phyloP scores from a whole-genome alignment of 768 basidiomycete genomes.

The Pleurotus giganteus region DNA sequence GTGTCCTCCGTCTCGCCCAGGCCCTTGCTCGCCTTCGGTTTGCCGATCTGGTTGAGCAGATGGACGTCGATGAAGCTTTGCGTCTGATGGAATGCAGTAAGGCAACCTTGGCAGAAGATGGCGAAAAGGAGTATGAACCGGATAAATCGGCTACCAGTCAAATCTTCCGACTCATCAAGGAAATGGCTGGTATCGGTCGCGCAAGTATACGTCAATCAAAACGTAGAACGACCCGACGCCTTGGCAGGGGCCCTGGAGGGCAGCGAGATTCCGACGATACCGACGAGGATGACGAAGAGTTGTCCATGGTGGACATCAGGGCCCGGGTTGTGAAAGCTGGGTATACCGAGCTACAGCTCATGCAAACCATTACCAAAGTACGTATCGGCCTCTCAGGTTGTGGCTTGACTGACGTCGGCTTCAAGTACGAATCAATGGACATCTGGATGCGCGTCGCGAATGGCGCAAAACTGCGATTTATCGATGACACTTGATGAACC shows the following conservation, averaged over 20 bases:
- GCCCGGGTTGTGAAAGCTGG: conserved; percentile 82
- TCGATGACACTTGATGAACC: conserved; percentile 23
- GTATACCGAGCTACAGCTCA: conserved; percentile 88
- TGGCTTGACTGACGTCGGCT: conserved; percentile 5
- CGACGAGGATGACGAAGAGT: conserved; percentile 63
- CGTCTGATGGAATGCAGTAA: conserved; percentile 97
- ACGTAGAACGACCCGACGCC: conserved; percentile 44
- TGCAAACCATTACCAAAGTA: conserved; percentile 81
- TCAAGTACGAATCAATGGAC: conserved; percentile 84
- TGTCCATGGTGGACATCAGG: conserved; percentile 86
- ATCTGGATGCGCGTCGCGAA: conserved; percentile 83
- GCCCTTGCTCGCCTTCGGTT: conserved; percentile 91
- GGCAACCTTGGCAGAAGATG: conserved; percentile 82
- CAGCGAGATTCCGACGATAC: conserved; percentile 74
- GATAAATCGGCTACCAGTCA: conserved; percentile 81
- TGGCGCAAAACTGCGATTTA: conserved; percentile 76
- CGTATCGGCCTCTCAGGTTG: conserved; percentile 24
- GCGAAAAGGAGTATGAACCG: conserved; percentile 61
- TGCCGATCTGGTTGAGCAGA: conserved; percentile 72
- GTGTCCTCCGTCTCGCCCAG: conserved; percentile 91
- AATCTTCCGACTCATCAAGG: conserved; percentile 89
- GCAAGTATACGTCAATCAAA: conserved; percentile 25
- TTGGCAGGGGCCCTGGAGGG: conserved; percentile 69
- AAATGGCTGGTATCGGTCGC: conserved; percentile 59
- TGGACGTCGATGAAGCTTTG: conserved; percentile 95